These are phyloP conservation scores for Ophiostoma australiae DNA, from an alignment of 2,329 filamentous ascomycete genomes.

Conservation along the genomic window DNA sequence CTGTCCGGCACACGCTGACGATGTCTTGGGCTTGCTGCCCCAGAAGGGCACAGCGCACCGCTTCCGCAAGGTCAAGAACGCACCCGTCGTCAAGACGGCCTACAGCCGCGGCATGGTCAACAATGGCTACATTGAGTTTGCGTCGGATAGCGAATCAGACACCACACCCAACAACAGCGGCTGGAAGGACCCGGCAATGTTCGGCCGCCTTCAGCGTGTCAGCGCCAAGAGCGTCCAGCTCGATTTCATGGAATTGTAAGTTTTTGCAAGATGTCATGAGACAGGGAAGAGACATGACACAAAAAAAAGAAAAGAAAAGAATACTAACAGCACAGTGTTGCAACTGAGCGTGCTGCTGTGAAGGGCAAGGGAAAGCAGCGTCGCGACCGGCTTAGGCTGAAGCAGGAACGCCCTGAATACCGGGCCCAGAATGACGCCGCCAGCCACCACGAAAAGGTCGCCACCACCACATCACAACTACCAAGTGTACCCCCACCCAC, in stretches of 20 bases:
- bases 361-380: slow-evolving; percentile 22
- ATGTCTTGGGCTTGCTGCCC: slow-evolving; percentile 60
- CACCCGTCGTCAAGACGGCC: slow-evolving; percentile 47
- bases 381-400: slow-evolving; percentile 20
- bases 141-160: slow-evolving; percentile 52
- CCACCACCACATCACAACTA: neutral
- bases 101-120: slow-evolving; percentile 62
- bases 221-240: slow-evolving; percentile 60
- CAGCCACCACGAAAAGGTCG: neutral
- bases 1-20: slow-evolving; percentile 81
- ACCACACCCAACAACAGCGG: slow-evolving; percentile 47
- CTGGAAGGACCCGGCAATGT: slow-evolving; percentile 55
- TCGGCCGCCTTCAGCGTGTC: slow-evolving; percentile 61
- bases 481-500: neutral
- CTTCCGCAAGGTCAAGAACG: slow-evolving; percentile 56
- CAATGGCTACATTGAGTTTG: slow-evolving; percentile 67
- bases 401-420: slow-evolving; percentile 17
- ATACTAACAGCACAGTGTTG: neutral
- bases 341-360: neutral
- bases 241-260: slow-evolving; percentile 66
- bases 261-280: slow-evolving; percentile 23
- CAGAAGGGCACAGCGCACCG: slow-evolving; percentile 55
- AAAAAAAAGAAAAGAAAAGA: neutral
- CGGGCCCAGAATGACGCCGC: neutral
- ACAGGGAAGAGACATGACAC: neutral